Evolutionary conservation across 2,329 filamentous ascomycete species (phyloP).

Genomic region (Scytalidium lignicola): DNA sequence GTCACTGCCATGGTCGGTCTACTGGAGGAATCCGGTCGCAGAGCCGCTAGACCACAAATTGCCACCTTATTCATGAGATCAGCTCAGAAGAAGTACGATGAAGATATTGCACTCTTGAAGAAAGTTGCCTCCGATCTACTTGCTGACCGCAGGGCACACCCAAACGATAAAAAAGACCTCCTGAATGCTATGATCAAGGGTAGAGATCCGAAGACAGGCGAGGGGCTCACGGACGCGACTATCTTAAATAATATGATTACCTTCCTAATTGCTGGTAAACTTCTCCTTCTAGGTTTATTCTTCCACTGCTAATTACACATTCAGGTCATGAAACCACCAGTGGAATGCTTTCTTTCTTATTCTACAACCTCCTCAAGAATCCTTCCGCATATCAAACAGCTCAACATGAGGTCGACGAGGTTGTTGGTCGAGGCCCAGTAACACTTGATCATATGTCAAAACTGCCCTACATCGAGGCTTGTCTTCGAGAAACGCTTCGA

Average conservation of each 20-base stretch:
- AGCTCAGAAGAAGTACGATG: constrained; percentile 39
- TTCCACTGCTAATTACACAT: constrained; percentile 11
- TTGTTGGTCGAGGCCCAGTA: constrained; percentile 39
- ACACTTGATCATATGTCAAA: constrained; percentile 40
- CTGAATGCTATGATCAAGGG: constrained; percentile 63
- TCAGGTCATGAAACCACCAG: constrained; percentile 61
- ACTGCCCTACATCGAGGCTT: constrained; percentile 59
- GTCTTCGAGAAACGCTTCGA: constrained; percentile 61
- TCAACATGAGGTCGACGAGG: constrained; percentile 45
- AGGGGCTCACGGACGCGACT: constrained; percentile 52
- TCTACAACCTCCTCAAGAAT: constrained; percentile 46
- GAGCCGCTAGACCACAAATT: constrained; percentile 41
- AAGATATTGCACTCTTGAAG: constrained; percentile 50
- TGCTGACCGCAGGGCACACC: constrained; percentile 48
- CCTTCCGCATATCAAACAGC: constrained; percentile 39
- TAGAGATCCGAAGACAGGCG: constrained; percentile 58
- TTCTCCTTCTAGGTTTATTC: background rate
- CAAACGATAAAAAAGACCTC: constrained; percentile 58
- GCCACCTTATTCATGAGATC: constrained; percentile 42
- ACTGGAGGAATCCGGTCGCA: constrained; percentile 49
- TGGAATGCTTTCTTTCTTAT: constrained; percentile 41
- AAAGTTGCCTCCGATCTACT: constrained; percentile 54
- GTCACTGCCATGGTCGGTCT: constrained; percentile 62
- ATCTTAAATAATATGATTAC: constrained; percentile 67
- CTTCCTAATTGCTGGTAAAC: constrained; percentile 57